A percentile compares a stretch with the other conserved stretches of the same genome.
Evolutionary conservation across 106 monocot species (phyloP).

Genomic region (Ottelia alismoides): DNA sequence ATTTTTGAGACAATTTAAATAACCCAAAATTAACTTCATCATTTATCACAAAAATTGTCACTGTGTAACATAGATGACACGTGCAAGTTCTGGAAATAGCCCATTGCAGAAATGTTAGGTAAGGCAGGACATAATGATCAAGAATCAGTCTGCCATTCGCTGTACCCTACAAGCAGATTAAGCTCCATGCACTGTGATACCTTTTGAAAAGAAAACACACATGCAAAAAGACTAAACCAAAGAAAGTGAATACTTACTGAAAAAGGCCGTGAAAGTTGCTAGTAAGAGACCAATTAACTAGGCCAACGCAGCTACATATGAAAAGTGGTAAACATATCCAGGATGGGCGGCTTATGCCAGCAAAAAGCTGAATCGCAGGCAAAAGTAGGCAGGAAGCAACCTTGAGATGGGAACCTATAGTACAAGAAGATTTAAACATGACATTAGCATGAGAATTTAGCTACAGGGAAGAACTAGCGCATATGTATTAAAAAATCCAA

Average conservation of each 20-base stretch:
- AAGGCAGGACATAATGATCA: not conserved
- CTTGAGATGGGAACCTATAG: slow-evolving; percentile 63
- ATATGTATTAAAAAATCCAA: not conserved
- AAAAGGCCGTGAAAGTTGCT: slow-evolving; percentile 95
- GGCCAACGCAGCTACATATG: slow-evolving; percentile 84
- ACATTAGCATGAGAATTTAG: not conserved
- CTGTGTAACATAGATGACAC: not conserved
- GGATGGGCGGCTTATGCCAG: slow-evolving; percentile 84
- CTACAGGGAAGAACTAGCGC: too few species aligned
- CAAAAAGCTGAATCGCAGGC: slow-evolving; percentile 80
- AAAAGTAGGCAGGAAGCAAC: slow-evolving; percentile 64
- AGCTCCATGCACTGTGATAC: too few species aligned
- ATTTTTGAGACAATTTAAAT: too few species aligned
- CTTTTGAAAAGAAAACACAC: not conserved
- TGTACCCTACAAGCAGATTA: not conserved
- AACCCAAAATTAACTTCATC: too few species aligned
- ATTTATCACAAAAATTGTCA: too few species aligned
- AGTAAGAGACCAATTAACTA: slow-evolving; percentile 94
- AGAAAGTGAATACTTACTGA: slow-evolving; percentile 33
- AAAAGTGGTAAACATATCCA: slow-evolving; percentile 92
- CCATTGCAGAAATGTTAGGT: not conserved
- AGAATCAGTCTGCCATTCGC: not conserved
- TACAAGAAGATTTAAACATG: not conserved
- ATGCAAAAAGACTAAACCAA: not conserved
- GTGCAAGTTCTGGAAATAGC: not conserved